phyloP scores from a whole-genome alignment of 306 rosid genomes.

The Mimosa pudica region DNA sequence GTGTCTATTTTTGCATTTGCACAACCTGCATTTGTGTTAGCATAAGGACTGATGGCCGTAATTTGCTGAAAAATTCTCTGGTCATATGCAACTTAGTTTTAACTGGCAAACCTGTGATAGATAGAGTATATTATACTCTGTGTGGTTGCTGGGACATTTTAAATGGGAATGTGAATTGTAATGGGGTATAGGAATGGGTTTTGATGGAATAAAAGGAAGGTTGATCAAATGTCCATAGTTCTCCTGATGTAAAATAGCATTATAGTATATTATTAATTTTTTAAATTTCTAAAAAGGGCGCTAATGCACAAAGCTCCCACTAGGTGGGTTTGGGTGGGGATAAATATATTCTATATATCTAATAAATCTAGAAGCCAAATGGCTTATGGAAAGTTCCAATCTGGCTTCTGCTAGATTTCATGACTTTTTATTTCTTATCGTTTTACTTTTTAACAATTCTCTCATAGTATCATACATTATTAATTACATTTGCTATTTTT shows the following conservation, averaged over 20 bases:
- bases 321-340: no score
- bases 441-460: background rate
- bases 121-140: background rate
- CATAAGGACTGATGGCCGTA: background rate
- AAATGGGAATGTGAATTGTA: background rate
- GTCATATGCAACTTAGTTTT: background rate
- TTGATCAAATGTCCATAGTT: background rate
- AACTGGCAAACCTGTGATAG: background rate
- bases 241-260: background rate
- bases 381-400: background rate
- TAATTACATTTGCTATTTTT: background rate
- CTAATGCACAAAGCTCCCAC: no score
- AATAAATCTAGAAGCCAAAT: background rate
- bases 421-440: background rate
- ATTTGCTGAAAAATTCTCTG: background rate
- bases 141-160: background rate
- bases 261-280: background rate
- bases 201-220: constrained; percentile 5
- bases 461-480: background rate
- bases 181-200: background rate
- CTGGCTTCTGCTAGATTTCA: background rate
- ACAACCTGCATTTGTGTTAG: background rate
- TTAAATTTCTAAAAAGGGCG: background rate
- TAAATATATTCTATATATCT: background rate
- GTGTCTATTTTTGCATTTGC: background rate